Evolutionary conservation across 805 yeast species (phyloP).

Genomic region (Yarrowia yakushimensis): DNA sequence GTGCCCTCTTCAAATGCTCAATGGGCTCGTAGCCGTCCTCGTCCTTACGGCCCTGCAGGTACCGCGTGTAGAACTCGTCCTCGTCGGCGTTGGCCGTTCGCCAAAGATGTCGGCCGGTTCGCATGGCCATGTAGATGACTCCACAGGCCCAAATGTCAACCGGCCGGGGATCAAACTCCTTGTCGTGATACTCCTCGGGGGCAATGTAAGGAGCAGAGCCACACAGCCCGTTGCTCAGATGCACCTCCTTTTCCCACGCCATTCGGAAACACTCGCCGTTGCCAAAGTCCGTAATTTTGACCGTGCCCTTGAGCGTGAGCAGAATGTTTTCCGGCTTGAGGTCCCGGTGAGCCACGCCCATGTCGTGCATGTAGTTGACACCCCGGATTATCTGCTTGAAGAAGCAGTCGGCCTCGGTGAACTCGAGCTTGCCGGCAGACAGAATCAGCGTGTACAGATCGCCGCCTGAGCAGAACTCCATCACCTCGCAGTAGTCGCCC

Average conservation of each 20-base stretch:
- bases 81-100: conserved; percentile 66
- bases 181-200: conserved; percentile 71
- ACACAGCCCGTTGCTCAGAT: conserved; percentile 66
- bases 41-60: conserved; percentile 73
- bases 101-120: conserved; percentile 95
- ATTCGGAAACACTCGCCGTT: conserved; percentile 87
- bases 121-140: conserved; percentile 68
- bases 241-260: conserved; percentile 78
- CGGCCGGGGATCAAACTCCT: conserved; percentile 66
- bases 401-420: conserved; percentile 79
- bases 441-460: conserved; percentile 63
- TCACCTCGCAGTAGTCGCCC: conserved; percentile 77
- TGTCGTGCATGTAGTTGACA: conserved; percentile 77
- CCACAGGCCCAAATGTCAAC: conserved; percentile 93
- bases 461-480: conserved; percentile 94
- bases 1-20: conserved; percentile 74
- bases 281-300: conserved; percentile 82
- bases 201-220: conserved; percentile 92
- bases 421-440: conserved; percentile 51
- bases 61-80: conserved; percentile 76
- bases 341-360: conserved; percentile 93
- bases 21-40: conserved; percentile 89
- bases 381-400: conserved; percentile 84
- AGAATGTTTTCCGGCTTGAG: conserved; percentile 84
- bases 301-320: conserved; percentile 60